Base-by-base conservation (phyloP, 2,329 filamentous ascomycete species). In the Hyphodiscus sp. region DNA sequence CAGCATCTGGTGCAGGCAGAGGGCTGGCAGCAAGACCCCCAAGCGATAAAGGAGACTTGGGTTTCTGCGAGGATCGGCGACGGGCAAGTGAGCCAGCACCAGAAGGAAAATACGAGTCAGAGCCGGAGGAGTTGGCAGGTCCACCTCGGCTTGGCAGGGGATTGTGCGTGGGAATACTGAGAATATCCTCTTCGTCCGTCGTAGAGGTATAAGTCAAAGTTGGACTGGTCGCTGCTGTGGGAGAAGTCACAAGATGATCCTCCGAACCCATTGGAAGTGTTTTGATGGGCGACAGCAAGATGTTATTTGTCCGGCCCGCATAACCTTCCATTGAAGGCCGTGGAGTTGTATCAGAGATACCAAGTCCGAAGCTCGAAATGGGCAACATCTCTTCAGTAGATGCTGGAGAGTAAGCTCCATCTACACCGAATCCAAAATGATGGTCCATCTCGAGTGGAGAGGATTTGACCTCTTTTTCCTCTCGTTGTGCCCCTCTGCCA, bases 121-220 rank as follows among this genome's bases (percentile, higher is more conserved):
- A 79, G 19, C 77, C 78, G 1, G 82, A 82, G 1, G 81, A 79
- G 41, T 77, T 69, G 16, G 70, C 61, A 30, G 60, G 54, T 54
- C 67, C 51, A 68, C 47, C 64, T 60, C 74, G 70, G 57, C 73
- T 59, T 23, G 74, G 68, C 18, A 74, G 74, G 10, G 74, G 73
- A 42, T 66, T 73, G 53, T 71, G 73, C 30, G 68, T 66, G 1
- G 79, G 74, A 53, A 91, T 85, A 41, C 86, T 83, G 29, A 90
- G 72, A 16, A 81, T 71, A 49, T 95, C 89, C 57, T 95, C 90
- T 55, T 95, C 90, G 67, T 95, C 89, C 1, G 89, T 95, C 2
- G 87, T 91, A 23, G 85, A 88, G 41, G 84, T 80, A 65, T 87
- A 80, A 15, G 80, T 78, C 54, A 82, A 75, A 19, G 76, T 75